Conservation (phyloP, 169 alveolate species). For the Plasmodium vivax region DNA sequence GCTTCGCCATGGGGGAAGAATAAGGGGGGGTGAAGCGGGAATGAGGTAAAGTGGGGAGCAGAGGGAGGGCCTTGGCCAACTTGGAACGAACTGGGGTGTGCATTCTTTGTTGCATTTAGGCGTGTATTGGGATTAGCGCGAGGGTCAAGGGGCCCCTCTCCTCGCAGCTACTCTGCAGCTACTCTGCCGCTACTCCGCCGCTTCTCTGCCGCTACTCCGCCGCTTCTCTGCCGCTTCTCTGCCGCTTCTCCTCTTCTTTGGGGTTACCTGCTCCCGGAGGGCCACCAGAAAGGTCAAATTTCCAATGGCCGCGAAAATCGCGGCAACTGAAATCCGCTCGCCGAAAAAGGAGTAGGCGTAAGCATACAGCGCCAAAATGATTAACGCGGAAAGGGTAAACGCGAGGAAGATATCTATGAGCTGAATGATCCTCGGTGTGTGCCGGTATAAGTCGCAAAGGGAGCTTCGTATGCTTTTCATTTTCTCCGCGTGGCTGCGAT, state of each 20-base stretch:
- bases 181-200: neutral
- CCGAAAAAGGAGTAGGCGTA: conserved; percentile 15
- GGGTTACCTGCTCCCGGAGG: conserved; percentile 61
- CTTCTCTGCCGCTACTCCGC: neutral
- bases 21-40: neutral
- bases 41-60: neutral
- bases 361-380: conserved; percentile 32
- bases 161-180: neutral
- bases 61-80: neutral
- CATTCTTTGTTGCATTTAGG: neutral
- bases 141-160: neutral
- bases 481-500: neutral
- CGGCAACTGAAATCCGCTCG: conserved; percentile 34
- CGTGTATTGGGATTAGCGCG: neutral
- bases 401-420: conserved; percentile 30
- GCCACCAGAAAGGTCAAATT: conserved; percentile 51
- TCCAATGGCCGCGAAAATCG: conserved; percentile 65
- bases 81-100: neutral
- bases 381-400: conserved; percentile 22
- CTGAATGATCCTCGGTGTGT: conserved; percentile 15
- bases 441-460: conserved; percentile 4
- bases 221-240: neutral
- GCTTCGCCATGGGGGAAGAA: conserved; percentile 7
- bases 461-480: conserved; percentile 10
- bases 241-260: neutral